Evolutionary conservation across 2,329 filamentous ascomycete species (phyloP).

Genomic region (Cytospora paraplurivora): DNA sequence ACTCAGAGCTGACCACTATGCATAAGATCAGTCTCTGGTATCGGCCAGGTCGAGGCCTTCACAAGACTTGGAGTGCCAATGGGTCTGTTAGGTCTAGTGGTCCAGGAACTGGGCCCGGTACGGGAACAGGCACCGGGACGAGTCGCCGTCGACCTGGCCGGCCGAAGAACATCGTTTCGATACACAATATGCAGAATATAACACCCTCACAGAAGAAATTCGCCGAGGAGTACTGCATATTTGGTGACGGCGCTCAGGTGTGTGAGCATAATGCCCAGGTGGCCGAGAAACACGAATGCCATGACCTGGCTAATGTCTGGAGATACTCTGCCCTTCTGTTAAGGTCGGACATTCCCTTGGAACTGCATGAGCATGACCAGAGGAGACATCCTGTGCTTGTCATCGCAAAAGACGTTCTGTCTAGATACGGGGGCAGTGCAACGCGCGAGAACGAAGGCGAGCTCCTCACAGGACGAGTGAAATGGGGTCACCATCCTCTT

Average conservation of each 20-base stretch:
- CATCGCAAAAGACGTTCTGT: slow-evolving; percentile 65
- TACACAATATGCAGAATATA: slow-evolving; percentile 69
- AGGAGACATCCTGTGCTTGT: slow-evolving; percentile 65
- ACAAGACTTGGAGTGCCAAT: slow-evolving; percentile 59
- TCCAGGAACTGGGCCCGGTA: slow-evolving; percentile 60
- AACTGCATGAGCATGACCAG: slow-evolving; percentile 59
- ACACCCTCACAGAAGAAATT: slow-evolving; percentile 79
- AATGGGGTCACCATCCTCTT: slow-evolving; percentile 68
- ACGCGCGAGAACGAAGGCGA: slow-evolving; percentile 25
- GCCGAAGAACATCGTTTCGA: slow-evolving; percentile 70
- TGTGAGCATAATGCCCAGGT: slow-evolving; percentile 83
- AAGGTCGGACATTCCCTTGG: slow-evolving; percentile 72
- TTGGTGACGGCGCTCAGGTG: slow-evolving; percentile 78
- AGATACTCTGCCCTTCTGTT: slow-evolving; percentile 76
- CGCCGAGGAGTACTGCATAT: slow-evolving; percentile 79
- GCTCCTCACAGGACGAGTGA: slow-evolving; percentile 59
- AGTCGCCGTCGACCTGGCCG: slow-evolving; percentile 51
- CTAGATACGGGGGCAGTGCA: slow-evolving; percentile 40
- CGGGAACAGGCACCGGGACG: slow-evolving; percentile 57
- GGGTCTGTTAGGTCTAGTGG: slow-evolving; percentile 62
- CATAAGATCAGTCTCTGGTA: slow-evolving; percentile 62
- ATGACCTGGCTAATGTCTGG: slow-evolving; percentile 82
- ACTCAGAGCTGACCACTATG: slow-evolving; percentile 65
- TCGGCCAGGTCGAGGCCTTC: slow-evolving; percentile 53
- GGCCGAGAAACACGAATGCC: slow-evolving; percentile 69